Conservation (phyloP, 164 flowering plant genomes). For the Nelumbo lutea region DNA sequence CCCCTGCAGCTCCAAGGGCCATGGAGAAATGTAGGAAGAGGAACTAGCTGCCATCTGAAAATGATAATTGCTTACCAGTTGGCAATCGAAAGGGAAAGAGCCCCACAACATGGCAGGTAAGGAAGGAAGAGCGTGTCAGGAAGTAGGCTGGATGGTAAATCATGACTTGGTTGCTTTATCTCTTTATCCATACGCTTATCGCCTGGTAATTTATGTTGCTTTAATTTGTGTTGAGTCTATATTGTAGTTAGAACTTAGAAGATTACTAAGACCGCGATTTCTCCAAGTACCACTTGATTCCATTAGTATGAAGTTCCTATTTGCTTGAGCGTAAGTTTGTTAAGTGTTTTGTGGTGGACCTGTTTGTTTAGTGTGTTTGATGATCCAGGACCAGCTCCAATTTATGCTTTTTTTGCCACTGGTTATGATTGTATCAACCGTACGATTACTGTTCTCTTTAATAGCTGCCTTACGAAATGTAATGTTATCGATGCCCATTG, state of each 20-base stretch:
- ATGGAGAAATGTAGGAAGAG: conserved; percentile 30
- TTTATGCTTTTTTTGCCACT: too few relatives aligned
- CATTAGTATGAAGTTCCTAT: not conserved
- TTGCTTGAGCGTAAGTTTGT: not conserved
- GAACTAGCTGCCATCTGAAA: conserved; percentile 14
- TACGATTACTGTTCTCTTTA: not conserved
- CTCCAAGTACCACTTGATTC: not conserved
- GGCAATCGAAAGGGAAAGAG: not conserved
- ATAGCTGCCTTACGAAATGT: not conserved
- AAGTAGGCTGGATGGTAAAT: not conserved
- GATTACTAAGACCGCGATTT: not conserved
- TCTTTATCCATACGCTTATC: not conserved
- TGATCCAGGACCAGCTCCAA: not conserved
- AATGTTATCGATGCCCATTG: too few relatives aligned
- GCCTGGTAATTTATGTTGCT: not conserved
- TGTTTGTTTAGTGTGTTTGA: not conserved
- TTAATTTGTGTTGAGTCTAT: not conserved
- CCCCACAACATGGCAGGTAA: not conserved
- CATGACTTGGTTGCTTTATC: conserved; percentile 5
- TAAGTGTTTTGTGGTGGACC: conserved; percentile 2
- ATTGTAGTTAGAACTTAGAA: not conserved
- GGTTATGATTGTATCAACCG: not conserved
- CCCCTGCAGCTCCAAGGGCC: conserved; percentile 36
- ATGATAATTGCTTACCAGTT: conserved; percentile 1
- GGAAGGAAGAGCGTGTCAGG: not conserved